These are phyloP conservation scores for Trametes pubescens DNA, from an alignment of 1,284 basidiomycete species.

Conservation along the genomic window DNA sequence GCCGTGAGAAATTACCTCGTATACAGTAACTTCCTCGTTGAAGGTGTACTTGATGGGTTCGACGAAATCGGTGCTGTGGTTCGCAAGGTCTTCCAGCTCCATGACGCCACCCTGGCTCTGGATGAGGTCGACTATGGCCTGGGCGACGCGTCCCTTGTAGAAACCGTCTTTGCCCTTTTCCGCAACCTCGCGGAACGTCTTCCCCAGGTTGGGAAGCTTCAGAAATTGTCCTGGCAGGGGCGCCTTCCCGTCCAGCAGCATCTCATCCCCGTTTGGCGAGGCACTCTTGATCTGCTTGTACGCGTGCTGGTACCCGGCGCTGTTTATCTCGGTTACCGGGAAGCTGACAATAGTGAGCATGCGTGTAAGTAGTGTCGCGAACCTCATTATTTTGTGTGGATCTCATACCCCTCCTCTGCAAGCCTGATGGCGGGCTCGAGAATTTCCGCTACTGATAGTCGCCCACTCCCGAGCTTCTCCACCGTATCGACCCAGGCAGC, in stretches of 20 bases:
- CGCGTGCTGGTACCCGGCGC: slow-evolving; percentile 75
- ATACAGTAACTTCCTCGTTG: slow-evolving; percentile 80
- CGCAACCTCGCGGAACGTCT: slow-evolving; percentile 84
- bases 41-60: slow-evolving; percentile 94
- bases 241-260: slow-evolving; percentile 85
- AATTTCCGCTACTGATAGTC: slow-evolving; percentile 81
- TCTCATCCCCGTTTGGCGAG: slow-evolving; percentile 84
- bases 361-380: background rate
- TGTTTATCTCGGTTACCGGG: slow-evolving; percentile 83
- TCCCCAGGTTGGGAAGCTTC: slow-evolving; percentile 81
- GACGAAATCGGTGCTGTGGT: slow-evolving; percentile 81
- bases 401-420: slow-evolving; percentile 82
- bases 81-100: slow-evolving; percentile 87
- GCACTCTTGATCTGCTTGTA: slow-evolving; percentile 83
- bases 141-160: slow-evolving; percentile 89
- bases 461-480: slow-evolving; percentile 85
- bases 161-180: slow-evolving; percentile 89
- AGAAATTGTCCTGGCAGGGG: slow-evolving; percentile 84
- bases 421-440: slow-evolving; percentile 87
- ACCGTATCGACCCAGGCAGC: slow-evolving; percentile 95
- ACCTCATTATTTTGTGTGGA: background rate
- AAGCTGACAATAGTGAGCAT: slow-evolving; percentile 52
- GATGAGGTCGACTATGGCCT: slow-evolving; percentile 89
- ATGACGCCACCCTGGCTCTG: slow-evolving; percentile 89
- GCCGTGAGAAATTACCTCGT: slow-evolving; percentile 79